A percentile compares a stretch with the other conserved stretches of the same genome.
Evolutionary conservation across 345 rosid species (phyloP).

Genomic region (Eucalyptus marginata): DNA sequence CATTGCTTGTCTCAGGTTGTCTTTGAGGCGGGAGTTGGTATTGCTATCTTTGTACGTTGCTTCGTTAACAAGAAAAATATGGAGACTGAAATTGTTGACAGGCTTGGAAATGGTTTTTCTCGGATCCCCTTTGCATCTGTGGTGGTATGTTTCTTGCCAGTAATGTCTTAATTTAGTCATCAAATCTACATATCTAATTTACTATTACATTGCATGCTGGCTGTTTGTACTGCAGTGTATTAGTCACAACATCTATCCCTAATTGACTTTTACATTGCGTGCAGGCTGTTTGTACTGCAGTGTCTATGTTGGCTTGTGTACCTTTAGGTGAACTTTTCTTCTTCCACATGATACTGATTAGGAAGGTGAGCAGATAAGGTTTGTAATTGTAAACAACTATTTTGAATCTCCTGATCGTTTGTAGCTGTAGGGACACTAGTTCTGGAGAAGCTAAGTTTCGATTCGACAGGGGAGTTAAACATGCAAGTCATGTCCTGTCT

Average conservation of each 20-base stretch:
- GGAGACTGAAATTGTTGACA: constrained; percentile 81
- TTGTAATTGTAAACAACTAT: background rate
- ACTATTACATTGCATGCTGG: background rate
- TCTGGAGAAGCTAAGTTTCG: background rate
- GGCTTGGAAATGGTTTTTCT: constrained; percentile 97
- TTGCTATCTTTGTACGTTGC: constrained; percentile 81
- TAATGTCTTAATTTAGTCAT: background rate
- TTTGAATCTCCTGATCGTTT: background rate
- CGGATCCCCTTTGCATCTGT: constrained; percentile 92
- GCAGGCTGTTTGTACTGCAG: constrained; percentile 82
- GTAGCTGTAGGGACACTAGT: background rate
- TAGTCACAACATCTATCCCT: background rate
- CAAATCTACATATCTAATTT: background rate
- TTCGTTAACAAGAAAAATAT: constrained; percentile 73
- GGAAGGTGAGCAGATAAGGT: constrained; percentile 51
- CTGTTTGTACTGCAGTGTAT: background rate
- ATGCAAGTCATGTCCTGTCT: background rate
- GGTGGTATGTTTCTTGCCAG: constrained; percentile 44
- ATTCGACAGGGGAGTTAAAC: background rate
- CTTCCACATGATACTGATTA: constrained; percentile 87
- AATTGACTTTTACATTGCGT: constrained; percentile 1
- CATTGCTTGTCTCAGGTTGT: constrained; percentile 40
- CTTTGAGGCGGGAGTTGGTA: constrained; percentile 85
- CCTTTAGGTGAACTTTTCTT: constrained; percentile 95
- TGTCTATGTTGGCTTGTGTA: constrained; percentile 81